Evolutionary conservation across 1,284 basidiomycete genomes (phyloP), one percentile per base, ranked within the genome.

Genomic region (Leucoagaricus sp.): DNA sequence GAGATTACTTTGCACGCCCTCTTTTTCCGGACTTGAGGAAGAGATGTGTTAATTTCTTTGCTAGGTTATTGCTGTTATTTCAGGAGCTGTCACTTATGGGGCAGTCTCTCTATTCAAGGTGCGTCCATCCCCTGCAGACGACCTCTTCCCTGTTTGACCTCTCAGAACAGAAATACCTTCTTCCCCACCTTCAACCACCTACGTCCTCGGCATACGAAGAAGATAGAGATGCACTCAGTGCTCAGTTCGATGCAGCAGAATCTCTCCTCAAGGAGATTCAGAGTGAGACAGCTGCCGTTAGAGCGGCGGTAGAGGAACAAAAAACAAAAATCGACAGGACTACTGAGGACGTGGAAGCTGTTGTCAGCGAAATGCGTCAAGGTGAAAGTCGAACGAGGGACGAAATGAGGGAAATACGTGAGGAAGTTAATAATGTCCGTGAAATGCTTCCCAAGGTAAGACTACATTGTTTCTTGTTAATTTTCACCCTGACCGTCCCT

Each of bases 241-340:
- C 90, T 33, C 94, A 98, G 66, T 99, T 98, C 69, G 96, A 98
- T 71, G 93, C 91, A 17, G 95, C 95, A 1, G 91, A 95, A 63
- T 82, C 84, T 1, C 74, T 94, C 4, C 72, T 98, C 25, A 86
- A 87, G 63, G 89, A 94, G 61, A 90, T 99, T 46, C 89, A 95
- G 61, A 75, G 80, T 0, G 87, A 91, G 61, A 89, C 93, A 0
- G 78, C 81, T 0, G 86, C 89, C 9, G 87, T 94, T 46, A 83
- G 86, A 48, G 74, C 75, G 19, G 88, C 89, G 1, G 83, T 98
- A 1, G 93, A 96, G 63, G 86, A 87, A 60, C 95, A 98, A 69
- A 83, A 86, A 60, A 85, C 84, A 54, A 82, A 84, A 55, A 89
- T 98, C 5, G 85, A 90, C 58, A 80, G 83, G 65, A 88, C 90